A percentile compares a stretch with the other conserved stretches of the same genome.
Evolutionary conservation across 805 yeast species (phyloP).

Genomic region (Yamadazyma philogaea): DNA sequence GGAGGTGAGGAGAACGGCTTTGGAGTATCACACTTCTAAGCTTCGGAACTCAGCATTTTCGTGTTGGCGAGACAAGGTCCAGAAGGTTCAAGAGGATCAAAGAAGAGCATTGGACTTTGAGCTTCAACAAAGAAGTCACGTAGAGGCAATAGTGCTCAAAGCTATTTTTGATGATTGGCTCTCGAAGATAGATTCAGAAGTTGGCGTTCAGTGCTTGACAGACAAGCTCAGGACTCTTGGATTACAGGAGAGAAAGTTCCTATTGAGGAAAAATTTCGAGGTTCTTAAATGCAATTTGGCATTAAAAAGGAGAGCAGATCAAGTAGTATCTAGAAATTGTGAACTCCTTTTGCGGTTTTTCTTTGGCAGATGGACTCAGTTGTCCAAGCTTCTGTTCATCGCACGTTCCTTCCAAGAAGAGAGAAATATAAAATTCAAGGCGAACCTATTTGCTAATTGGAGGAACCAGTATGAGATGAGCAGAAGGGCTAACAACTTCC

Average conservation of each 20-base stretch:
- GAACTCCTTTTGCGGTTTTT: background rate
- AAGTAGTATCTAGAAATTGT: background rate
- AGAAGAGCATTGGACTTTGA: background rate
- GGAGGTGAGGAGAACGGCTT: background rate
- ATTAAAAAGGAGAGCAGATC: background rate
- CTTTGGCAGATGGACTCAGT: conserved; percentile 12
- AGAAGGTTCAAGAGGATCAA: background rate
- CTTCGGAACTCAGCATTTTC: background rate
- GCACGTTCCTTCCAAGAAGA: conserved; percentile 9
- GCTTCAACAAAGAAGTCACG: background rate
- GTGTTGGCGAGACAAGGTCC: background rate
- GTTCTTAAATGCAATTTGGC: conserved; percentile 1
- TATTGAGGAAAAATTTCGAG: conserved; percentile 14
- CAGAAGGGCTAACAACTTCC: background rate
- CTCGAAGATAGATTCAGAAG: background rate
- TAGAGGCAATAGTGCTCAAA: background rate
- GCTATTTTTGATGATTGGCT: conserved; percentile 1
- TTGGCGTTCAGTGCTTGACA: background rate
- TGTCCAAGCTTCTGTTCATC: conserved; percentile 1
- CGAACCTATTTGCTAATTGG: conserved; percentile 16
- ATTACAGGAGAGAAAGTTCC: conserved; percentile 17
- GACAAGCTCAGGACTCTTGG: conserved; percentile 6
- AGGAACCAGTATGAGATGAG: background rate
- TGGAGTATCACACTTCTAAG: background rate
- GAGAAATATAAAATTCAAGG: conserved; percentile 5